A percentile compares a stretch with the other conserved stretches of the same genome.
These are phyloP conservation scores for Picochlorum sp. DNA, from an alignment of 139 green algal species.

Conservation along the genomic window DNA sequence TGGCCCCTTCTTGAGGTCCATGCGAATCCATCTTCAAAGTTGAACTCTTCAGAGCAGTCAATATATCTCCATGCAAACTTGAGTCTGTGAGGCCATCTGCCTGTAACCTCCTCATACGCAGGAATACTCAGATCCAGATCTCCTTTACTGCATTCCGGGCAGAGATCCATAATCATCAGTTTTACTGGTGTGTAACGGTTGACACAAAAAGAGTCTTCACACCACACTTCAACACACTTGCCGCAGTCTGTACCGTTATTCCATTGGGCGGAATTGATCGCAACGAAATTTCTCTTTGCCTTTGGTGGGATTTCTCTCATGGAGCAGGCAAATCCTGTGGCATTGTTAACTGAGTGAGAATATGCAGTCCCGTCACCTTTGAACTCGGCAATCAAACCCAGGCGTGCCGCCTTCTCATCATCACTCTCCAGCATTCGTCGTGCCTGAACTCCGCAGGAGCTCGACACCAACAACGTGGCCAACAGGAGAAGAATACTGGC, in stretches of 20 bases:
- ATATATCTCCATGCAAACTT: not conserved
- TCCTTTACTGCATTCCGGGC: constrained; percentile 11
- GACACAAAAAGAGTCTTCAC: not conserved
- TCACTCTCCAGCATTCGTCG: not conserved
- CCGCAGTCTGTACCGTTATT: constrained; percentile 6
- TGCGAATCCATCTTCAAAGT: not conserved
- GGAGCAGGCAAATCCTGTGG: constrained; percentile 16
- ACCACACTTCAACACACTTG: constrained; percentile 3
- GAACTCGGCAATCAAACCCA: not conserved
- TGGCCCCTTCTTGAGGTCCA: constrained; percentile 8
- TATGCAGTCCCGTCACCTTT: constrained; percentile 4
- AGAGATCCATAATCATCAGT: constrained; percentile 14
- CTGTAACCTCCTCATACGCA: constrained; percentile 8
- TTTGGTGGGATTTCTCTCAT: constrained; percentile 5
- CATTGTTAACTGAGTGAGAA: constrained; percentile 5
- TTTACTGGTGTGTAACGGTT: not conserved
- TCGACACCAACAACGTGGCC: no score
- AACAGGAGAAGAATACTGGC: no score
- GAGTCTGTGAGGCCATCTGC: not conserved
- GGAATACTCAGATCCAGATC: constrained; percentile 15
- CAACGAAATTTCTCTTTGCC: constrained; percentile 4
- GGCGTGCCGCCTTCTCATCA: not conserved
- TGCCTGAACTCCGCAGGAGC: not conserved
- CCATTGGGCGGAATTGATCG: constrained; percentile 8
- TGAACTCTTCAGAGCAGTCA: constrained; percentile 3